Conservation (phyloP, 1,139 yeast species). For the Kluyveromyces marxianus region DNA sequence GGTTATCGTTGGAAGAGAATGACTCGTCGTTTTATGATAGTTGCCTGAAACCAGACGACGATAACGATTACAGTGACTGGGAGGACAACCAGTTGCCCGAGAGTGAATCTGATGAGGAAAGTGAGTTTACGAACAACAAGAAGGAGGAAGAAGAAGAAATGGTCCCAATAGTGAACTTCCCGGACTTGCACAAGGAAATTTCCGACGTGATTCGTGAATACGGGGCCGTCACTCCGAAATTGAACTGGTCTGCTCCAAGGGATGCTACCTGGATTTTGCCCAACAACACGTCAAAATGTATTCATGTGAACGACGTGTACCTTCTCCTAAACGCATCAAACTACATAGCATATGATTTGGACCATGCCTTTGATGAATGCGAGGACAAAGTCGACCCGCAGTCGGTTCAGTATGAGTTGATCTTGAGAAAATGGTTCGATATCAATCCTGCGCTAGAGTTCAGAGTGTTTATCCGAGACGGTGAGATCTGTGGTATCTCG, state of each 20-base stretch:
- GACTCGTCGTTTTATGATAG: constrained; percentile 31
- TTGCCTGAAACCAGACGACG: constrained; percentile 39
- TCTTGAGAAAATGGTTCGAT: constrained; percentile 68
- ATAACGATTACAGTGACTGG: constrained; percentile 69
- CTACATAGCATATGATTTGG: constrained; percentile 77
- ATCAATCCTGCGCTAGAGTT: constrained; percentile 88
- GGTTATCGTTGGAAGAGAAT: constrained; percentile 42
- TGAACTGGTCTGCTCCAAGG: constrained; percentile 95
- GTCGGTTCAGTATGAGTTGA: constrained; percentile 45
- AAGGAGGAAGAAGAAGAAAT: constrained; percentile 9
- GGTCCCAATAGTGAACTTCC: constrained; percentile 46
- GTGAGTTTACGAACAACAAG: background rate
- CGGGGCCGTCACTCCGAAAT: constrained; percentile 73
- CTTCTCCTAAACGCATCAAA: constrained; percentile 78
- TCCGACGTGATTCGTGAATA: constrained; percentile 36
- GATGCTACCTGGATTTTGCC: constrained; percentile 91
- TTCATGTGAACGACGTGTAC: constrained; percentile 64
- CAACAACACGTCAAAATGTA: constrained; percentile 67
- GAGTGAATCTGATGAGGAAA: constrained; percentile 6
- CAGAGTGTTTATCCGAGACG: constrained; percentile 65
- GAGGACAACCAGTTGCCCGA: constrained; percentile 39
- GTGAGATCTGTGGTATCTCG: constrained; percentile 59
- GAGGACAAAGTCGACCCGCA: constrained; percentile 19
- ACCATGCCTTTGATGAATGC: constrained; percentile 53
- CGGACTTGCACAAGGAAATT: constrained; percentile 50